phyloP scores from a whole-genome alignment of 441 rosid species.

The Aleurites moluccanus region DNA sequence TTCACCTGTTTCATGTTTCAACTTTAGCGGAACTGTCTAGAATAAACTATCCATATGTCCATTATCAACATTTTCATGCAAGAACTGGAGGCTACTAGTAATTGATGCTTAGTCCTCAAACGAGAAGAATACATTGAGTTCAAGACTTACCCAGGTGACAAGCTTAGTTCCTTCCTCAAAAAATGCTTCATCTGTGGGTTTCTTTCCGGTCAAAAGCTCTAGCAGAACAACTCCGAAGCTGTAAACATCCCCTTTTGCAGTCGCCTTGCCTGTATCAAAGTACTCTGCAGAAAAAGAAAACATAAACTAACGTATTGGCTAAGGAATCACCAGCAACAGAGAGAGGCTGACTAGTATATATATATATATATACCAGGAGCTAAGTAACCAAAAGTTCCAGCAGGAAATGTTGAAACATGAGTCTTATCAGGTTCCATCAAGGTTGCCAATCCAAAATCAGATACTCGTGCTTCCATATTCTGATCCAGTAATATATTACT shows the following conservation, averaged over 20 bases:
- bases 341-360: not conserved
- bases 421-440: conserved; percentile 82
- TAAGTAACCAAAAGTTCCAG: conserved; percentile 88
- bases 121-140: not conserved
- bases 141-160: conserved; percentile 70
- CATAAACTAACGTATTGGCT: conserved; percentile 1
- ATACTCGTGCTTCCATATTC: conserved; percentile 79
- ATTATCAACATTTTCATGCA: not conserved
- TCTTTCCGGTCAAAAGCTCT: conserved; percentile 78
- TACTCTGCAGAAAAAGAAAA: conserved; percentile 50
- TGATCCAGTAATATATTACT: conserved; percentile 80
- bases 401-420: conserved; percentile 77
- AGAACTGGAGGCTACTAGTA: not conserved
- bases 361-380: conserved; percentile 60
- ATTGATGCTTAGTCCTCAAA: too few relatives aligned
- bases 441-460: conserved; percentile 85
- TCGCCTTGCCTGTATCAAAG: conserved; percentile 80
- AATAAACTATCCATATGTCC: not conserved
- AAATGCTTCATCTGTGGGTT: conserved; percentile 73
- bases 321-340: not conserved
- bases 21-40: not conserved
- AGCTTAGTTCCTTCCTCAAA: conserved; percentile 87
- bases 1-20: conserved; percentile 53
- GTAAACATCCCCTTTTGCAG: conserved; percentile 82
- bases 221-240: conserved; percentile 83